Percentiles rank a stretch among this genome's conserved stretches.
These are phyloP conservation scores for Arthonia radiata DNA, from an alignment of 495 filamentous ascomycete species.

Conservation along the genomic window DNA sequence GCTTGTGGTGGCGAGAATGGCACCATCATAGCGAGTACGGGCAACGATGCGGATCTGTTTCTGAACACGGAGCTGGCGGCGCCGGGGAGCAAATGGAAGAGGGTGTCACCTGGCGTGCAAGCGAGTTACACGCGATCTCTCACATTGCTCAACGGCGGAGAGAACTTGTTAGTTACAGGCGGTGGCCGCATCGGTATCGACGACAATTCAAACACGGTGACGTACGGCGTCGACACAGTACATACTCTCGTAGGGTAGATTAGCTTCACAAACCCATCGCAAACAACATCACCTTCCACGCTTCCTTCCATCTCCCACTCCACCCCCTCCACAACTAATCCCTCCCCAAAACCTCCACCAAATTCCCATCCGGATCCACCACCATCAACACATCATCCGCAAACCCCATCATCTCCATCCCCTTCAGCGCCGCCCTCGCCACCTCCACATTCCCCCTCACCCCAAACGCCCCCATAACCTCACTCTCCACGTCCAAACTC, in stretches of 20 bases:
- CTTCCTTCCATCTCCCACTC: no score
- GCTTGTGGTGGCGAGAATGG: conserved; percentile 11
- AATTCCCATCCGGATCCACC: conserved; percentile 12
- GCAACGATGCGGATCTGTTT: conserved; percentile 26
- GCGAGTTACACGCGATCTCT: no score
- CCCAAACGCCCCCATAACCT: conserved; percentile 3
- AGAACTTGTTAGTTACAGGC: no score
- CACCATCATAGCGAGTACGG: conserved; percentile 25
- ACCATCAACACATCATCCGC: conserved; percentile 6
- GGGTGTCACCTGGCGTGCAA: no score
- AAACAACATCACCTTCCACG: no score
- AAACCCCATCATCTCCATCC: conserved; percentile 3
- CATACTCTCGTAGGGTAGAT: no score
- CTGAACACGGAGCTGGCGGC: conserved; percentile 26
- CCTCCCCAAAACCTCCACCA: conserved; percentile 14
- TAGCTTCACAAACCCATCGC: no score
- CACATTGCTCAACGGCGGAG: no score
- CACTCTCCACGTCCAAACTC: conserved; percentile 1
- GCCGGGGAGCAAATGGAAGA: conserved; percentile 29
- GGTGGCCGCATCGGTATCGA: no score
- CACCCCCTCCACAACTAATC: no score
- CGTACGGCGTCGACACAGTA: no score
- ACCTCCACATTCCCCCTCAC: conserved; percentile 5
- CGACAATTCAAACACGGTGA: no score
- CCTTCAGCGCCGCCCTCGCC: conserved; percentile 3